Conservation (phyloP, 805 yeast species). For the Candida odintsovae region DNA sequence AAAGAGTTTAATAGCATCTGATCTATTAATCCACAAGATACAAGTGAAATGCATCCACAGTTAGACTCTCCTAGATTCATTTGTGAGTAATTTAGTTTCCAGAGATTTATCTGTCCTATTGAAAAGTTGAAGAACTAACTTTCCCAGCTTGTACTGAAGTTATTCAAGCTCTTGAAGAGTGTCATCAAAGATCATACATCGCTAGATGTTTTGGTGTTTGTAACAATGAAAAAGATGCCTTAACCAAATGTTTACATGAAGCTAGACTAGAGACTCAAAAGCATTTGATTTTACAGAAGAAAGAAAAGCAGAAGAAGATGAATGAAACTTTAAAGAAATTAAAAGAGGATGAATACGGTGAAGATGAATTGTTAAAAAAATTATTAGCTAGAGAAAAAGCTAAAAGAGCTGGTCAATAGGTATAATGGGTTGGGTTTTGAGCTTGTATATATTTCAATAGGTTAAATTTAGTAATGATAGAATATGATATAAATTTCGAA, state of each 20-base stretch:
- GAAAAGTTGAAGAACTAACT: not conserved
- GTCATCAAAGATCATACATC: conserved; percentile 68
- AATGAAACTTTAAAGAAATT: conserved; percentile 53
- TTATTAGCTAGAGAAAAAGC: conserved; percentile 51
- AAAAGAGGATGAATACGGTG: conserved; percentile 79
- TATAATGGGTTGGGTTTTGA: not conserved
- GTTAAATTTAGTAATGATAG: not conserved
- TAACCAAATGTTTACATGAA: conserved; percentile 72
- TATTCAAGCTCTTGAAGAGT: conserved; percentile 83
- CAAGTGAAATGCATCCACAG: conserved; percentile 46
- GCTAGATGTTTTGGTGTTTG: conserved; percentile 77
- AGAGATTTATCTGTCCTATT: too few species aligned
- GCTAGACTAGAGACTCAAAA: conserved; percentile 63
- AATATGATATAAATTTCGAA: not conserved
- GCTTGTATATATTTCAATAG: not conserved
- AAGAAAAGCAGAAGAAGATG: conserved; percentile 48
- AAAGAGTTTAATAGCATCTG: not conserved
- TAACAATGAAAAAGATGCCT: conserved; percentile 74
- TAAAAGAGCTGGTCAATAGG: conserved; percentile 22
- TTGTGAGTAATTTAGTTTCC: conserved; percentile 27
- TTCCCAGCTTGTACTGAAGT: conserved; percentile 64
- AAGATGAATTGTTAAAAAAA: conserved; percentile 61
- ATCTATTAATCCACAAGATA: too few species aligned
- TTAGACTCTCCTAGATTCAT: conserved; percentile 42
- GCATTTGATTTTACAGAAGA: conserved; percentile 44